A percentile compares a stretch with the other conserved stretches of the same genome.
Conservation (phyloP, 257 asterid species). For the Nicotiana otophora region DNA sequence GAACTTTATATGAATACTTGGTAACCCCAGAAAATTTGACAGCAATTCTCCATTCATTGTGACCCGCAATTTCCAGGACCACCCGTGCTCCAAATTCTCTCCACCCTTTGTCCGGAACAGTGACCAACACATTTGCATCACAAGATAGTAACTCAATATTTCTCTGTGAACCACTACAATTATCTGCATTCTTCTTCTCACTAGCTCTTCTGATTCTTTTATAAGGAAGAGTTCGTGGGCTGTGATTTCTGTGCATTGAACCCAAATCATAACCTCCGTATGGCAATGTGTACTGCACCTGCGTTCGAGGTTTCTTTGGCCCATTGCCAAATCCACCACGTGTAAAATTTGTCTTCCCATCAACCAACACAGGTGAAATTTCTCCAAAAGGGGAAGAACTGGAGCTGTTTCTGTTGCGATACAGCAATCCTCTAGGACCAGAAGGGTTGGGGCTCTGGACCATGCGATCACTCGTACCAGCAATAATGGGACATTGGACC, state of each 20-base stretch:
- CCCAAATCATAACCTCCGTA: constrained; percentile 46
- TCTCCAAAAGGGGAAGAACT: constrained; percentile 49
- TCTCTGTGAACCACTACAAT: constrained; percentile 48
- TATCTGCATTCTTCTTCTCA: constrained; percentile 63
- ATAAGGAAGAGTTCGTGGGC: constrained; percentile 57
- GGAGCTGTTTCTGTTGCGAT: constrained; percentile 41
- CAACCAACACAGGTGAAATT: constrained; percentile 51
- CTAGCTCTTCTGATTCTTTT: constrained; percentile 87
- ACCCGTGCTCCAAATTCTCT: constrained; percentile 76
- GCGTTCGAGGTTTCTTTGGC: constrained; percentile 91
- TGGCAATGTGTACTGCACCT: constrained; percentile 83
- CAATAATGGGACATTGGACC: constrained; percentile 32
- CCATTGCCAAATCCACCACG: constrained; percentile 61
- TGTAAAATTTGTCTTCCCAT: constrained; percentile 43
- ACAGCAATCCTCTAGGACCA: constrained; percentile 36
- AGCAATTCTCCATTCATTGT: constrained; percentile 80
- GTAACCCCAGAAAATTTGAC: constrained; percentile 70
- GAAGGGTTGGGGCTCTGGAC: constrained; percentile 33
- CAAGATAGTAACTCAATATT: constrained; percentile 51
- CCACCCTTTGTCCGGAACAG: constrained; percentile 82
- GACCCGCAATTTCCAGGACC: constrained; percentile 68
- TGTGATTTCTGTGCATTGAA: constrained; percentile 46
- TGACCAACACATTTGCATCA: constrained; percentile 71
- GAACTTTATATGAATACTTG: constrained; percentile 67
- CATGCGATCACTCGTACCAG: constrained; percentile 31